A percentile compares a stretch with the other conserved stretches of the same genome.
Evolutionary conservation across 495 filamentous ascomycete genomes (phyloP).

Genomic region (Lophiotrema nucula): DNA sequence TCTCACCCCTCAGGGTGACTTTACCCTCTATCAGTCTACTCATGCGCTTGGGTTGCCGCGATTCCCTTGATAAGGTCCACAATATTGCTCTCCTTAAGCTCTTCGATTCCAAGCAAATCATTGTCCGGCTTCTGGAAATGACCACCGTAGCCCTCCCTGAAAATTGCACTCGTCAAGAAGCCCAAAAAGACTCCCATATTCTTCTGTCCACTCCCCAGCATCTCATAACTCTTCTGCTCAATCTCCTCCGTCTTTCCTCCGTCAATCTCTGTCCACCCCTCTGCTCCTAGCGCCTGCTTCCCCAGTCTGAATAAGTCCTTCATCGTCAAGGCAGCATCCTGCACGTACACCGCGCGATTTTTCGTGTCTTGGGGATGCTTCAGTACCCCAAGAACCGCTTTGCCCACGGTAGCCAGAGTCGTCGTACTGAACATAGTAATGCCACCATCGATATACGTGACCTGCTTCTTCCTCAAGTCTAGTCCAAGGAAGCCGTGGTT

Average conservation of each 20-base stretch:
- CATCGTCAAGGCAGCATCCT: constrained; percentile 16
- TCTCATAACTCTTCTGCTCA: constrained; percentile 9
- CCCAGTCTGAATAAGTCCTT: constrained; percentile 21
- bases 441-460: constrained; percentile 15
- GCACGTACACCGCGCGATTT: constrained; percentile 24
- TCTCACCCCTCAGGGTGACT: too few relatives aligned
- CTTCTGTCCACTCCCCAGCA: background rate
- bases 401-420: constrained; percentile 3
- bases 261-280: constrained; percentile 6
- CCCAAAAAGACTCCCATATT: background rate
- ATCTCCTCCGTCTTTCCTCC: constrained; percentile 4
- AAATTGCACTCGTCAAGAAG: constrained; percentile 11
- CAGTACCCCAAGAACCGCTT: constrained; percentile 20
- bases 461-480: background rate
- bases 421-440: constrained; percentile 6
- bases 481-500: background rate
- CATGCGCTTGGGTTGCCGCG: too few relatives aligned
- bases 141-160: constrained; percentile 12
- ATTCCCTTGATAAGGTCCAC: too few relatives aligned
- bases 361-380: constrained; percentile 19
- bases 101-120: background rate
- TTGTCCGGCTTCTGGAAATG: constrained; percentile 24
- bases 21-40: too few relatives aligned
- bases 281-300: constrained; percentile 1
- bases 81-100: too few relatives aligned